Percentiles rank a stretch among this genome's conserved stretches.
phyloP scores from a whole-genome alignment of 192 early-diverging fungal genomes.

The Haplosporangium gracile region DNA sequence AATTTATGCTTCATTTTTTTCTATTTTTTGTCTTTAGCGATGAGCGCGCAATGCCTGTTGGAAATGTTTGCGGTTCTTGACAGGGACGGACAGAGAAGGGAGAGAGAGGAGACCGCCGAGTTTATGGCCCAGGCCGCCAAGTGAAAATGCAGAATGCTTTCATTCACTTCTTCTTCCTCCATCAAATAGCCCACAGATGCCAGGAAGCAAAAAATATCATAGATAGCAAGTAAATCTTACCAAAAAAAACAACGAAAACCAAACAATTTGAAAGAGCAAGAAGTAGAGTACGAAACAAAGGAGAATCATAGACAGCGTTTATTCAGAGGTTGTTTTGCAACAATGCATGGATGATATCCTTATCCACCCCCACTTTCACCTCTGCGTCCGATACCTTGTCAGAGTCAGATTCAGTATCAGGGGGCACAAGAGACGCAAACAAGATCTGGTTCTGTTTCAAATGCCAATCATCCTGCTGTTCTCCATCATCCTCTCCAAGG shows the following conservation, averaged over 20 bases:
- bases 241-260: not conserved
- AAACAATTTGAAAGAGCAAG: not conserved
- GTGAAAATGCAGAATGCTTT: not conserved
- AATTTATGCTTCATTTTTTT: too few species aligned
- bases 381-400: not conserved
- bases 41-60: not conserved
- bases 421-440: slow-evolving; percentile 18
- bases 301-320: not conserved
- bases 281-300: not conserved
- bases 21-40: not conserved
- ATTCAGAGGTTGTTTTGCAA: not conserved
- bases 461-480: slow-evolving; percentile 22
- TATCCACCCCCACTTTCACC: not conserved
- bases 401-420: not conserved
- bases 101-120: not conserved
- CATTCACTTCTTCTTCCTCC: not conserved
- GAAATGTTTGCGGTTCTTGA: not conserved
- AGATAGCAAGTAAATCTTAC: not conserved
- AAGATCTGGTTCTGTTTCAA: slow-evolving; percentile 35
- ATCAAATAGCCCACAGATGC: not conserved
- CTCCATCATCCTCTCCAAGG: not conserved
- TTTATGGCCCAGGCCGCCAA: not conserved
- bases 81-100: not conserved
- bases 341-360: not conserved
- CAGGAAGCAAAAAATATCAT: not conserved